Percentiles rank a stretch among this genome's conserved stretches.
phyloP scores from a whole-genome alignment of 164 flowering plant species.

The Berberis thunbergii region DNA sequence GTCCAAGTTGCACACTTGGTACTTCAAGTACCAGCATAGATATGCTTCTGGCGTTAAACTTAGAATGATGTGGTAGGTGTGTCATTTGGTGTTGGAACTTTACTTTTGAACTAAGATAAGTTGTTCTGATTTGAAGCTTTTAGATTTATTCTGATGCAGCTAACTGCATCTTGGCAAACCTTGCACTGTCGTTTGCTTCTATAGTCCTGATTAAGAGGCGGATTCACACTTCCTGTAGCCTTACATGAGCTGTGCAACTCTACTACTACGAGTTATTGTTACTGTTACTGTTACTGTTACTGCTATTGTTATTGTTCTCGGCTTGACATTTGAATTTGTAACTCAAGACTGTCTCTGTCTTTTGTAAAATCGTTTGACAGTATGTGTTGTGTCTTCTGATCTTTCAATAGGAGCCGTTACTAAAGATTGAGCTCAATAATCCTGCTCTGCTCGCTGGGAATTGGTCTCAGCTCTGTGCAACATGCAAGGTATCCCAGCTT shows the following conservation, averaged over 20 bases:
- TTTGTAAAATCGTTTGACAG: neutral
- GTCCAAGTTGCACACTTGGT: no score
- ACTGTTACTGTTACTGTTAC: no score
- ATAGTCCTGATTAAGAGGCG: no score
- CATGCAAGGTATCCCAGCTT: constrained; percentile 67
- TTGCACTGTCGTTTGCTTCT: no score
- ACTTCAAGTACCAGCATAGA: no score
- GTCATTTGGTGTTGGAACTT: neutral
- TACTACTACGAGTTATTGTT: no score
- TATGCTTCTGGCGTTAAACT: neutral
- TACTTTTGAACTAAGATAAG: neutral
- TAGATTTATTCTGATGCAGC: no score
- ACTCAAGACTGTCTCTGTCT: neutral
- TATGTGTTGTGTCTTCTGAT: neutral
- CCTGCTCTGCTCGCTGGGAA: constrained; percentile 91
- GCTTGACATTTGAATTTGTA: neutral
- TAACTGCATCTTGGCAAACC: neutral
- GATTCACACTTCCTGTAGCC: no score
- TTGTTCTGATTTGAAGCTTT: neutral
- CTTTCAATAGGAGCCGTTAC: constrained; percentile 61
- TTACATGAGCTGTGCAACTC: no score
- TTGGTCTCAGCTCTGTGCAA: constrained; percentile 97
- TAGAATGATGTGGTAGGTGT: no score
- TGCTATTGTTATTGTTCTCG: no score
- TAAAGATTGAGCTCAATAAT: constrained; percentile 74